These are phyloP conservation scores for Pachysandra terminalis DNA, from an alignment of 164 flowering plant genomes.

Conservation along the genomic window DNA sequence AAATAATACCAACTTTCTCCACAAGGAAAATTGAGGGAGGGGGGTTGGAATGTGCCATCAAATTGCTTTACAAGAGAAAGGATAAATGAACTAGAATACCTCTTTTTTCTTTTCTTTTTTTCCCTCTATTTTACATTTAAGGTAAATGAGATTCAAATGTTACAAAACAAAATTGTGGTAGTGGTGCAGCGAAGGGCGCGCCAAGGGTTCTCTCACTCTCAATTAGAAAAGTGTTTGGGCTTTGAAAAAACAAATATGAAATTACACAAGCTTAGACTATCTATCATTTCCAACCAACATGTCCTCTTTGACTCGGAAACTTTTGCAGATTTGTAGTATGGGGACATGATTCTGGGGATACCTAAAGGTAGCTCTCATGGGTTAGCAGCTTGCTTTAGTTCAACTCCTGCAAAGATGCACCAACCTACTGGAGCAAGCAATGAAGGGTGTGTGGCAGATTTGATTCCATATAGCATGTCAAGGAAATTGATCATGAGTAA, in stretches of 20 bases:
- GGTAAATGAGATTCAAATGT: slow-evolving; percentile 47
- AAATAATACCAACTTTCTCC: too few species aligned
- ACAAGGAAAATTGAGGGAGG: too few species aligned
- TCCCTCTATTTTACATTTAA: slow-evolving; percentile 39
- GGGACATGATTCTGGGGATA: not conserved
- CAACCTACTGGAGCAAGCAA: slow-evolving; percentile 23
- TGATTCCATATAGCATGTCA: slow-evolving; percentile 16
- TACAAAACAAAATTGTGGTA: slow-evolving; percentile 75
- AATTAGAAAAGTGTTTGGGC: slow-evolving; percentile 29
- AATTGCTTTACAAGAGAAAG: too few species aligned
- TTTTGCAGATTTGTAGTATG: slow-evolving; percentile 8
- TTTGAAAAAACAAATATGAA: slow-evolving; percentile 14
- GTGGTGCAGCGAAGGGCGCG: slow-evolving; percentile 33
- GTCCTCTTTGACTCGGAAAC: slow-evolving; percentile 7
- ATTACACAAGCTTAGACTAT: slow-evolving; percentile 27
- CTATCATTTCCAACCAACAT: slow-evolving; percentile 16
- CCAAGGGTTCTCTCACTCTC: slow-evolving; percentile 25
- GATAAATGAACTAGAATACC: slow-evolving; percentile 37
- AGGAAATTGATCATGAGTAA: slow-evolving; percentile 19
- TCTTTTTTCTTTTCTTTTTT: slow-evolving; percentile 17
- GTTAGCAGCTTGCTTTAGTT: slow-evolving; percentile 18
- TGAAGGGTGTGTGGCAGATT: slow-evolving; percentile 15
- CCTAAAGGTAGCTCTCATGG: slow-evolving; percentile 16
- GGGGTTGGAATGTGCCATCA: too few species aligned
- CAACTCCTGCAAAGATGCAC: slow-evolving; percentile 22